Evolutionary conservation across 2,329 filamentous ascomycete genomes (phyloP), one percentile per base, ranked within the genome.

Genomic region (Hysterium pulicare): DNA sequence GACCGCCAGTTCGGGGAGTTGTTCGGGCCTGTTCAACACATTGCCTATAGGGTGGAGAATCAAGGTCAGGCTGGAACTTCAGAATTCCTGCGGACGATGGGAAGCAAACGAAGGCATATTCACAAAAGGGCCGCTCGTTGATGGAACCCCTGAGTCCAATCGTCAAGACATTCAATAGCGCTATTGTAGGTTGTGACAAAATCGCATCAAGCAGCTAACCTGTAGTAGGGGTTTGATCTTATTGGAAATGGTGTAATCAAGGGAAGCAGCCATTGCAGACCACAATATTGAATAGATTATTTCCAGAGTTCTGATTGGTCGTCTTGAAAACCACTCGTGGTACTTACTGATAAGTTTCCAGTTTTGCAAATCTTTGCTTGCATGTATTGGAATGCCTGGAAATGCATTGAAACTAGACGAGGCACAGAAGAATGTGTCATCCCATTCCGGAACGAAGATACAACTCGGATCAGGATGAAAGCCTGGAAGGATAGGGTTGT

Each of bases 331-430:
- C n/a, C n/a, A n/a, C n/a, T n/a, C n/a, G n/a, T 9, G 22, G 16
- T 20, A 49, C 54, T 46, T 45, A 41, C 67, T 65, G 26, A 71
- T 62, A 5, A 72, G 64, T 42, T 70, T 73, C 75, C 75, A 80
- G 40, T 72, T 70, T 13, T 66, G 49, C 15, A 81, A 54, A 50
- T 79, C 75, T 40, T 67, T 70, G n/a, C 71, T 76, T 2, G 74
- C 73, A 50, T 78, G 72, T 16, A 80, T 69, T 0, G 76, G 75
- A 4, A 78, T 59, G 0, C 75, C 76, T 0, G 76, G 76, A 48
- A 78, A 79, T 1, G 68, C 64, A 40, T 73, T 71, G 49, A 79
- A 80, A 1, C 72, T 76, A 0, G 75, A 78, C 0, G 72, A 73
- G 2, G 69, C 72, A 47, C 73, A 77, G 55, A 74, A 77, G 51